Evolutionary conservation across 345 rosid species (phyloP).

Genomic region (Durio zibethinus): DNA sequence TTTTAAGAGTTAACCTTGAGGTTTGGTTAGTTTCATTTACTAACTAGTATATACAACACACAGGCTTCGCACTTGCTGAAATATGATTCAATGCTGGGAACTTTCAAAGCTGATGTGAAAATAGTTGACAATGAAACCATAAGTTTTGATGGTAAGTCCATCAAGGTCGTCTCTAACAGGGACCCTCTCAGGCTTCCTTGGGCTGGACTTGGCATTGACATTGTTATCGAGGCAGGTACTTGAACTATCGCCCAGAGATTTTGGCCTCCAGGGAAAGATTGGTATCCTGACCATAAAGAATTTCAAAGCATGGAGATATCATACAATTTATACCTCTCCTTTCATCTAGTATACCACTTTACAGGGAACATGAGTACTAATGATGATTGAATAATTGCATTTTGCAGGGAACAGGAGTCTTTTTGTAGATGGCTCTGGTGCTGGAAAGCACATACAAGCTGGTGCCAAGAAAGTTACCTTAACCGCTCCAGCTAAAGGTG

Average conservation of each 20-base stretch:
- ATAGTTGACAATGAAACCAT: constrained; percentile 71
- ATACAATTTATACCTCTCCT: neutral
- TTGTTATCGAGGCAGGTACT: constrained; percentile 78
- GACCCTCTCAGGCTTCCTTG: constrained; percentile 98
- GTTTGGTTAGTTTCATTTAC: neutral
- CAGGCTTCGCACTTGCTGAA: constrained; percentile 98
- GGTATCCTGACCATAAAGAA: neutral
- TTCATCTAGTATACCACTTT: neutral
- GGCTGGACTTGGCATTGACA: constrained; percentile 97
- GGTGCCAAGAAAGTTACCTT: constrained; percentile 96
- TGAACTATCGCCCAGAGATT: neutral
- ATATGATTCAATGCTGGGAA: constrained; percentile 94
- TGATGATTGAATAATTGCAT: neutral
- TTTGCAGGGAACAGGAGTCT: constrained; percentile 92
- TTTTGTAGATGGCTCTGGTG: constrained; percentile 99
- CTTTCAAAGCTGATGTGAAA: constrained; percentile 90
- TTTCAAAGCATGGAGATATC: neutral
- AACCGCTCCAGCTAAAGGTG: constrained; percentile 99
- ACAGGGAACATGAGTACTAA: too few species aligned
- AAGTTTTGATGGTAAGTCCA: constrained; percentile 82
- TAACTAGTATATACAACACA: neutral
- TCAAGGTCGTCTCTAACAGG: constrained; percentile 87
- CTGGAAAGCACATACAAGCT: constrained; percentile 98
- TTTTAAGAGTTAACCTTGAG: neutral
- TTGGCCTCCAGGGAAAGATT: neutral